Base-by-base conservation (phyloP, 306 rosid species). In the Senna tora region DNA sequence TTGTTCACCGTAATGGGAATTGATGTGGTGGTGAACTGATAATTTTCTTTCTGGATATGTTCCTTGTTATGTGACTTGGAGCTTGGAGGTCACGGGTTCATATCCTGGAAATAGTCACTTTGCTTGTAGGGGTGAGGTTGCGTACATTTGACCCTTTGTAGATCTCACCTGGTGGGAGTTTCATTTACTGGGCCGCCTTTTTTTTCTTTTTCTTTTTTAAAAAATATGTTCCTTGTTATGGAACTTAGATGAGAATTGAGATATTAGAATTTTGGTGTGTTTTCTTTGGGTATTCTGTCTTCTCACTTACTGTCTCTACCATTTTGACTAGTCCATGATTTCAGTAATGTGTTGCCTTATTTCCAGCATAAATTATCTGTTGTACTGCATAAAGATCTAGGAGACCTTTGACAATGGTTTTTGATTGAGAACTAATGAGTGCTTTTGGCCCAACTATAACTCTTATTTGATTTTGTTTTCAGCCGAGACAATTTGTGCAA, bases 401-500 rank as follows among this genome's bases (percentile, higher is more conserved):
- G 13, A 8, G 41, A 7, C 12, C 16, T 43, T 21, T 49, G 15
- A 62, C 51, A 11, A 17, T 1, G 59, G 59, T 59, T 53, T 43
- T 51, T 51, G 21, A 20, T 82, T 67, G 56, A 30, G 41, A 67
- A 38, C 36, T 28, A 21, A 15, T 50, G 15, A 20, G 58, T 58
- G 1, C 46, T 41, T 68, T 73, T 72, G 72, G 61, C 50, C 59
- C 12, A 2, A 12, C 20, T 15, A 47, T 75, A 52, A 81, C 53
- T 60, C 17, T 56, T 20, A 15, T 72, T 32, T 64, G 61, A 15
- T 72, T 78, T 60, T 81, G 38, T 65, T 80, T 45, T 75, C 90
- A 89, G 98, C 87, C 96, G 97, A 74, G 98, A 94, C 87, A 86
- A 86, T 84, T 85, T 91, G 72, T 94, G 98, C 88, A 94, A 94